Percentiles rank a stretch among this genome's conserved stretches.
Evolutionary conservation across 495 filamentous ascomycete genomes (phyloP).

Genomic region (Aspergillus mulundensis): DNA sequence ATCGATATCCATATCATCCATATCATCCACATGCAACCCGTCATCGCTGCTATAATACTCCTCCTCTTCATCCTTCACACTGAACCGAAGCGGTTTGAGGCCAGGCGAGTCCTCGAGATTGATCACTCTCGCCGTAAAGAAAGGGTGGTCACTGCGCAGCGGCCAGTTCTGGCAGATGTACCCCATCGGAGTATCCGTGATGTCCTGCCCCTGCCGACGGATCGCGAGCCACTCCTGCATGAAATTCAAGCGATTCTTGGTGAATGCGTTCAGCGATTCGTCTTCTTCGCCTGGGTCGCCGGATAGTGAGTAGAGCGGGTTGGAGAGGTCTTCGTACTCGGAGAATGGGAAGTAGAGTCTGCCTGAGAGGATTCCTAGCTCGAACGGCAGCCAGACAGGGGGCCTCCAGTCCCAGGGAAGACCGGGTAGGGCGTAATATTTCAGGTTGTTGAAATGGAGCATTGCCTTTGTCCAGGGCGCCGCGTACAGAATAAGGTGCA

Average conservation of each 20-base stretch:
- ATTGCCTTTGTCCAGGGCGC: constrained; percentile 51
- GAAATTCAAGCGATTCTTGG: constrained; percentile 24
- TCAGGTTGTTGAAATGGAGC: constrained; percentile 47
- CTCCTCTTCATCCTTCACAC: not conserved
- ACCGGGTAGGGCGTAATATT: constrained; percentile 45
- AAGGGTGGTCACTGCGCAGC: constrained; percentile 39
- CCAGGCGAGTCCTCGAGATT: not conserved
- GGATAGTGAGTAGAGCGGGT: constrained; percentile 15
- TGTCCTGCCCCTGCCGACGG: constrained; percentile 48
- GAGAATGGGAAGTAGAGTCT: constrained; percentile 50
- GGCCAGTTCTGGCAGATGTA: constrained; percentile 45
- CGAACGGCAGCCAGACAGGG: constrained; percentile 44
- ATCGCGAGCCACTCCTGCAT: constrained; percentile 50
- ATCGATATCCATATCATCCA: not conserved
- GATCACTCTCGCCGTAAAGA: constrained; percentile 28
- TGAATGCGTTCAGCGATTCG: not conserved
- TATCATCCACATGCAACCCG: not conserved
- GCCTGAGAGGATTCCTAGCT: constrained; percentile 54
- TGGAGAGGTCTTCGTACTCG: constrained; percentile 30
- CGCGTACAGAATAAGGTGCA: constrained; percentile 48
- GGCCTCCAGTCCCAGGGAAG: constrained; percentile 31
- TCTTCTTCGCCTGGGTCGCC: not conserved
- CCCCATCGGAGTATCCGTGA: constrained; percentile 53
- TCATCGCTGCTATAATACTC: constrained; percentile 12
- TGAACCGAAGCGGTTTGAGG: constrained; percentile 5